Evolutionary conservation across 1,284 basidiomycete genomes (phyloP), one percentile per base, ranked within the genome.

Genomic region (Megacollybia platyphylla): DNA sequence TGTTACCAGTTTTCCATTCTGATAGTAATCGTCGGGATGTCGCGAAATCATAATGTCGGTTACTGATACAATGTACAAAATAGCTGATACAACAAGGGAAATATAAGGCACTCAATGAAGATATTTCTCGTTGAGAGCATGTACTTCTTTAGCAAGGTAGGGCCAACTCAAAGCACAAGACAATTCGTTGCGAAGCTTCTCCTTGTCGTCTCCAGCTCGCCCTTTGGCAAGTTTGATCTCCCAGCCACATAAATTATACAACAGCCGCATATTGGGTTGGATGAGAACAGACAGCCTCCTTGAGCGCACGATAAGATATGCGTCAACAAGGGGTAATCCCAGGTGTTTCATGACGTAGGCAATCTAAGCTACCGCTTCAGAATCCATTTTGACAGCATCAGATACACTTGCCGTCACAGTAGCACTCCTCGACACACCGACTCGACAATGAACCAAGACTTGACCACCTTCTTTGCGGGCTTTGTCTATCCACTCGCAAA

Each of bases 331-430:
- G 35, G 85, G 81, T 42, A 96, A 67, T 35, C 73, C 68, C n/a
- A 92, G 76, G 56, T 93, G 79, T 56, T 92, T 87, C 92, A 97
- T 97, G 53, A 96, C 85, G 61, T 97, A 97, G 7, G 93, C 94
- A 55, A 98, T 93, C 75, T 76, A 30, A 39, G n/a, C 15, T 5
- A 17, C 5, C 28, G 20, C 26, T 11, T 5, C 39, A 42, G 26
- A 41, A 37, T 8, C 9, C 42, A 62, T 62, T 27, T 37, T 40
- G 27, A 48, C 43, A 15, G 15, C 15, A 42, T 9, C 40, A 49
- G 44, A 39, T 34, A 46, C 11, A 72, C 76, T 60, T 53, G 83
- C 79, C 45, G 88, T 88, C 46, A 97, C 89, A 32, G 90, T 94
- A 13, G 93, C 92, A 55, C 87, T 91, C 45, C 94, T 69, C 42